Conservation (phyloP, 345 rosid species). For the Camelina neglecta region DNA sequence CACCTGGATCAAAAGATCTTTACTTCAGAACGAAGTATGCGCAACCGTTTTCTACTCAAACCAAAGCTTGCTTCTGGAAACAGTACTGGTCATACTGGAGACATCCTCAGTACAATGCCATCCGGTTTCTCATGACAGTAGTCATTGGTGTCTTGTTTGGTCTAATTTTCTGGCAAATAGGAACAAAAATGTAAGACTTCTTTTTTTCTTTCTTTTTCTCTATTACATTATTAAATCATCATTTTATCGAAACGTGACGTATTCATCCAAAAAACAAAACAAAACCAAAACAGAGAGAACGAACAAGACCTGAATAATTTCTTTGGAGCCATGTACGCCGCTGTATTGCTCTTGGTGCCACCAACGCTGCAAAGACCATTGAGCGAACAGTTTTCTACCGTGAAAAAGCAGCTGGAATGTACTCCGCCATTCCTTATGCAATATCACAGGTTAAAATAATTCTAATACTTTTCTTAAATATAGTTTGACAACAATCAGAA, state of each 20-base stretch:
- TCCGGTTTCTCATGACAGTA: conserved; percentile 64
- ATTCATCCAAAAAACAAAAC: background rate
- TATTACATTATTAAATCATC: background rate
- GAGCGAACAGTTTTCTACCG: conserved; percentile 84
- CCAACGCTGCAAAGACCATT: conserved; percentile 56
- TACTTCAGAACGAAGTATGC: conserved; percentile 65
- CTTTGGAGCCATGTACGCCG: conserved; percentile 79
- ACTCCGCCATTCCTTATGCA: conserved; percentile 79
- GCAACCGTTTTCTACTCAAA: conserved; percentile 62
- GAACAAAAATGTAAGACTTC: conserved; percentile 52
- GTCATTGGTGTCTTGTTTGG: conserved; percentile 65
- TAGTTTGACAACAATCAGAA: background rate
- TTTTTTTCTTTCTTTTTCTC: background rate
- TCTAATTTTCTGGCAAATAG: conserved; percentile 74
- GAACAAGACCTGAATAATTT: conserved; percentile 68
- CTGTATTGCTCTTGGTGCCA: conserved; percentile 64
- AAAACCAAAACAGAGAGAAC: conserved; percentile 46
- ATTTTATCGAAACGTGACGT: background rate
- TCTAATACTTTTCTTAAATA: background rate
- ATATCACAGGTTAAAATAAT: conserved; percentile 59
- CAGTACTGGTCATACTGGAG: conserved; percentile 80
- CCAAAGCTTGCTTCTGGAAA: conserved; percentile 81
- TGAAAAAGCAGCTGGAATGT: conserved; percentile 88
- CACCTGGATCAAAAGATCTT: conserved; percentile 63
- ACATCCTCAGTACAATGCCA: conserved; percentile 70